These are phyloP conservation scores for Trichoderma guizhouense DNA, from an alignment of 2,329 filamentous ascomycete species.

Conservation along the genomic window DNA sequence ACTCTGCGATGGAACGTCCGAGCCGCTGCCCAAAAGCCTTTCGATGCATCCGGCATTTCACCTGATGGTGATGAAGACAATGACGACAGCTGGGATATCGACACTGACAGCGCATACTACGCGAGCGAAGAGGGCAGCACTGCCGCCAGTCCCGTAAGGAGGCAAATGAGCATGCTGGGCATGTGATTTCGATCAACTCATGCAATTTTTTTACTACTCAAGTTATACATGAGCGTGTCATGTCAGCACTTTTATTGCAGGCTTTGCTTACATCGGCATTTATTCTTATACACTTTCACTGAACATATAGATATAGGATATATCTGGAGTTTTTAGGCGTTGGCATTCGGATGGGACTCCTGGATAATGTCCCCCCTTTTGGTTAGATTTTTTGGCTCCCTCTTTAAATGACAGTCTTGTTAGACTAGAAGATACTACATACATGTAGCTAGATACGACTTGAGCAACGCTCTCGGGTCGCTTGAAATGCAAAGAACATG, in stretches of 20 bases:
- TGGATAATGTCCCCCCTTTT: not conserved
- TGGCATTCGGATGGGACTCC: not conserved
- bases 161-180: conserved; percentile 71
- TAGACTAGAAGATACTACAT: not conserved
- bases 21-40: conserved; percentile 87
- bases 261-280: not conserved
- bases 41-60: conserved; percentile 48
- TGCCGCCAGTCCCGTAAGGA: conserved; percentile 63
- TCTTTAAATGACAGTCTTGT: not conserved
- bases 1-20: conserved; percentile 94
- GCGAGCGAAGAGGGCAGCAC: conserved; percentile 70
- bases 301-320: conserved; percentile 13
- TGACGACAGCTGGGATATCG: conserved; percentile 82
- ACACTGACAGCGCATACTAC: conserved; percentile 74
- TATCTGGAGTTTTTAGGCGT: not conserved
- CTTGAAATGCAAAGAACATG: not conserved
- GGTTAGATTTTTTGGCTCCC: not conserved
- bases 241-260: not conserved
- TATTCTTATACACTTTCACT: not conserved
- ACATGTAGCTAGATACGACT: not conserved
- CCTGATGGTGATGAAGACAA: conserved; percentile 41
- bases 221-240: not conserved
- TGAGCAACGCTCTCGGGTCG: not conserved
- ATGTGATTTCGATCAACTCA: conserved; percentile 23
- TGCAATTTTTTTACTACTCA: not conserved